phyloP scores from a whole-genome alignment of 352 stramenopile species.

The Globisporangium ultimum region DNA sequence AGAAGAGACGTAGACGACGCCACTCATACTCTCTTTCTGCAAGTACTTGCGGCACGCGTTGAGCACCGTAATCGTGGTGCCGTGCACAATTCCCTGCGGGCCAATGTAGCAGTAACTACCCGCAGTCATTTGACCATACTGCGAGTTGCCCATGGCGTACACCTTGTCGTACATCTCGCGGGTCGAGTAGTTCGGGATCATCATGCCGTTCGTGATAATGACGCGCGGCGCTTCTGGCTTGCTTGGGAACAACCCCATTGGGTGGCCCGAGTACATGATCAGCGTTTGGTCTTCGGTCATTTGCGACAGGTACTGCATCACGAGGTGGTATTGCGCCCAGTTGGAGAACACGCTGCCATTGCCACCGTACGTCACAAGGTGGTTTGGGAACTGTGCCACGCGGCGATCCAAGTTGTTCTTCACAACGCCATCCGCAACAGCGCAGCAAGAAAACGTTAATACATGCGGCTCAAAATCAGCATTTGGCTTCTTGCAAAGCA shows the following conservation, averaged over 20 bases:
- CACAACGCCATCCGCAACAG: background rate
- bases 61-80: slow-evolving; percentile 88
- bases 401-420: slow-evolving; percentile 83
- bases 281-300: slow-evolving; percentile 89
- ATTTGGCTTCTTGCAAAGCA: background rate
- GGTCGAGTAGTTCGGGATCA: slow-evolving; percentile 89
- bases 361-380: slow-evolving; percentile 88
- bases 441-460: background rate
- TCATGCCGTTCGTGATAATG: slow-evolving; percentile 88
- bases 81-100: slow-evolving; percentile 88
- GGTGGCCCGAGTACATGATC: slow-evolving; percentile 89
- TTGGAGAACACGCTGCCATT: slow-evolving; percentile 90
- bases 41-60: slow-evolving; percentile 90
- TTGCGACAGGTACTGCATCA: slow-evolving; percentile 85
- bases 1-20: slow-evolving; percentile 85
- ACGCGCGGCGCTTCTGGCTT: slow-evolving; percentile 71
- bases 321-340: slow-evolving; percentile 87
- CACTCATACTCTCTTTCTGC: slow-evolving; percentile 53
- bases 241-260: slow-evolving; percentile 82
- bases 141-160: slow-evolving; percentile 83
- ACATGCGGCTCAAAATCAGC: background rate
- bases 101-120: slow-evolving; percentile 92
- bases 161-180: slow-evolving; percentile 86
- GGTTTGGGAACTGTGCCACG: slow-evolving; percentile 86
- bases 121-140: slow-evolving; percentile 90